phyloP scores from a whole-genome alignment of 2,329 filamentous ascomycete genomes.

The Ceratocystis ficicola region DNA sequence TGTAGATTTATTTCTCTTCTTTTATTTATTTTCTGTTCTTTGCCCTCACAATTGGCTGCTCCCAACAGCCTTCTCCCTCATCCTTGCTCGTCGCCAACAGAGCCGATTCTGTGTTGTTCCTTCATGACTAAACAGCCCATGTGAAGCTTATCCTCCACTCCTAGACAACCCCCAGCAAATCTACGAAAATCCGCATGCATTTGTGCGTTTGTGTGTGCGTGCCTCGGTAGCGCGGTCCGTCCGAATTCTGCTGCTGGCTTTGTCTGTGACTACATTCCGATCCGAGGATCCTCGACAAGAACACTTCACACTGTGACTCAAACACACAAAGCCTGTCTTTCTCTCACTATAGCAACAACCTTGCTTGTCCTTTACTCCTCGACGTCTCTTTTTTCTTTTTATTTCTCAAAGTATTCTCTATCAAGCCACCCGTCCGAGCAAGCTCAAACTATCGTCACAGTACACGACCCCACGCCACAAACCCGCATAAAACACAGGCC shows the following conservation, averaged over 20 bases:
- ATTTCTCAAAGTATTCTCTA: neutral
- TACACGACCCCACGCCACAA: neutral
- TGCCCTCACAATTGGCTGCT: neutral
- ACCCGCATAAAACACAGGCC: neutral
- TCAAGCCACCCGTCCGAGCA: neutral
- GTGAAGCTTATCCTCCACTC: neutral
- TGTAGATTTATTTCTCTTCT: neutral
- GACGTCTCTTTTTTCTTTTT: neutral
- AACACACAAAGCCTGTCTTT: neutral
- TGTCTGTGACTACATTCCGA: constrained; percentile 3
- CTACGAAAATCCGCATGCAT: neutral
- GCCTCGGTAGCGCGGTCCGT: constrained; percentile 12
- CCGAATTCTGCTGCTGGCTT: neutral
- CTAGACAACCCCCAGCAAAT: neutral
- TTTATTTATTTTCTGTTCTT: neutral
- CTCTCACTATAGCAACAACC: neutral
- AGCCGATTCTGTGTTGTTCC: neutral
- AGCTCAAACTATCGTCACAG: neutral
- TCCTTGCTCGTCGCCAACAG: neutral
- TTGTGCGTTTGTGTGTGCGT: constrained; percentile 5
- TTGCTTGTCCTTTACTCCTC: neutral
- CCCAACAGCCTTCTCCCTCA: neutral
- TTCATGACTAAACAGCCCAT: constrained; percentile 1
- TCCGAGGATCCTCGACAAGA: constrained; percentile 1
- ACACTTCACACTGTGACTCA: neutral